phyloP scores from a whole-genome alignment of 208 protist species.

The Trypanosomatidae sp. region DNA sequence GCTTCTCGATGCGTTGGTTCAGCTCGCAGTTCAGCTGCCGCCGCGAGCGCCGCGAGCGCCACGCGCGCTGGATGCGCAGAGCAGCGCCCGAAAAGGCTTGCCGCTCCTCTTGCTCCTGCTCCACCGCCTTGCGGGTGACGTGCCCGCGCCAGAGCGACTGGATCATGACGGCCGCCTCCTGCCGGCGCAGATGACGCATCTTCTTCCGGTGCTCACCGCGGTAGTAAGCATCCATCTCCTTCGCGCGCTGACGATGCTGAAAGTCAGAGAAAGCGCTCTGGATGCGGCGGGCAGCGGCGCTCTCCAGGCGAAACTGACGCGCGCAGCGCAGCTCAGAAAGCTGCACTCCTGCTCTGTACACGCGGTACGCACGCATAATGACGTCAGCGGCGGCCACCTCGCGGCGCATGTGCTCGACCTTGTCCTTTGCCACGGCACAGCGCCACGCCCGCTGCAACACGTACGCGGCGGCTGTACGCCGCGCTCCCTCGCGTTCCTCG shows the following conservation, averaged over 20 bases:
- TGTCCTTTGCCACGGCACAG: slow-evolving; percentile 60
- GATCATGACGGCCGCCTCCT: slow-evolving; percentile 68
- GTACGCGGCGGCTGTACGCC: slow-evolving; percentile 43
- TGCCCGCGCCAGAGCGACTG: slow-evolving; percentile 86
- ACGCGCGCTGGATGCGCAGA: slow-evolving; percentile 61
- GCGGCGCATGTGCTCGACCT: slow-evolving; percentile 52
- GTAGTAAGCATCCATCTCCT: slow-evolving; percentile 72
- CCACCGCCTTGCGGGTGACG: slow-evolving; percentile 53
- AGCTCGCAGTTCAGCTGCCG: slow-evolving; percentile 40
- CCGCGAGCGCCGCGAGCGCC: slow-evolving; percentile 37
- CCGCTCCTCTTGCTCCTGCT: slow-evolving; percentile 27
- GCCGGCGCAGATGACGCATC: slow-evolving; percentile 45
- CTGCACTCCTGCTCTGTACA: slow-evolving; percentile 50
- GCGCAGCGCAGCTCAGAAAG: slow-evolving; percentile 45
- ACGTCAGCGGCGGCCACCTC: slow-evolving; percentile 41
- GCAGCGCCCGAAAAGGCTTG: slow-evolving; percentile 28
- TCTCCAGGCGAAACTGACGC: slow-evolving; percentile 25
- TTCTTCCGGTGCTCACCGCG: slow-evolving; percentile 47
- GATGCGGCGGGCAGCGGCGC: slow-evolving; percentile 49
- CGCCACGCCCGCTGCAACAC: slow-evolving; percentile 85
- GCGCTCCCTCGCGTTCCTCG: slow-evolving; percentile 30
- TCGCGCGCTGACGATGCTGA: slow-evolving; percentile 31
- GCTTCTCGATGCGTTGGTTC: slow-evolving; percentile 25
- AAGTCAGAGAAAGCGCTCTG: slow-evolving; percentile 53
- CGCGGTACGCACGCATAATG: slow-evolving; percentile 54